A percentile compares a stretch with the other conserved stretches of the same genome.
Evolutionary conservation across 148 eudicot genomes (phyloP).

Genomic region (Persicaria maculosa): DNA sequence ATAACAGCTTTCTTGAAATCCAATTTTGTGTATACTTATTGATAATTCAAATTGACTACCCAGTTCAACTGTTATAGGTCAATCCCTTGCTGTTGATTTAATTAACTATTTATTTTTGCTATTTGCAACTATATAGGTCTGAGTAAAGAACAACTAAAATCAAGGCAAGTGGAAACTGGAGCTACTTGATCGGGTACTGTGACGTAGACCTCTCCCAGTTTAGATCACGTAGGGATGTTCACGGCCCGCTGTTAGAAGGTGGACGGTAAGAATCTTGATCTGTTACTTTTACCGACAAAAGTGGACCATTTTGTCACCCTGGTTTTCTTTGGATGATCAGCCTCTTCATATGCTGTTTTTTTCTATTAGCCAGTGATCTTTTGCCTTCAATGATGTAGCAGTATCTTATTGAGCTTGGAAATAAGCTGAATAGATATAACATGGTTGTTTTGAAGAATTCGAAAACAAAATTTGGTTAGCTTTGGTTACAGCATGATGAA

Average conservation of each 20-base stretch:
- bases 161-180: constrained; percentile 60
- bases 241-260: constrained; percentile 56
- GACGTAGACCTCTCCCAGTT: constrained; percentile 44
- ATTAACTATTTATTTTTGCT: not conserved
- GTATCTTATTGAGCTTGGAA: too few species aligned
- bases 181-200: constrained; percentile 44
- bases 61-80: too few species aligned
- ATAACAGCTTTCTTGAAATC: not conserved
- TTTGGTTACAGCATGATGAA: not conserved
- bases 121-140: constrained; percentile 31
- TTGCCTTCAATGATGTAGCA: not conserved
- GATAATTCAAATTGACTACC: too few species aligned
- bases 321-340: not conserved
- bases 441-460: not conserved
- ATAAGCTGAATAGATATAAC: not conserved
- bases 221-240: constrained; percentile 42
- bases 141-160: constrained; percentile 43
- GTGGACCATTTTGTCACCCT: not conserved
- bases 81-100: not conserved
- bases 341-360: not conserved
- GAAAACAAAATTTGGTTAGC: not conserved
- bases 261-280: constrained; percentile 38
- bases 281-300: not conserved
- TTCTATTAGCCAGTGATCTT: too few species aligned
- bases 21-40: too few species aligned